phyloP scores from a whole-genome alignment of 106 monocot genomes.

The Gastrodia elata region DNA sequence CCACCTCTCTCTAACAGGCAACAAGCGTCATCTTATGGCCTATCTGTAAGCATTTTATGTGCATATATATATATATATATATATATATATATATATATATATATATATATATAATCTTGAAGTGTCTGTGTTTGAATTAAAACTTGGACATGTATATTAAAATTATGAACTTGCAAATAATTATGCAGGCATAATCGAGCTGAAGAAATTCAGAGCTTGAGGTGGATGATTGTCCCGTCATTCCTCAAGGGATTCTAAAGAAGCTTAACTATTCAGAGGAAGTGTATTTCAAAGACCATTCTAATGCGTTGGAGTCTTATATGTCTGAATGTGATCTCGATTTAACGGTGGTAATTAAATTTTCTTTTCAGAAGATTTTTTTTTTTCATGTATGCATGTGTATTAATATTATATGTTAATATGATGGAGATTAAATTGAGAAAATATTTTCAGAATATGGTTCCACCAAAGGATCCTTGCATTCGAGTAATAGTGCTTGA shows the following conservation, averaged over 20 bases:
- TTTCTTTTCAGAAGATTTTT: not conserved
- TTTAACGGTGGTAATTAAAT: conserved; percentile 69
- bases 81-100: too few species aligned
- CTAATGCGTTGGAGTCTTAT: conserved; percentile 71
- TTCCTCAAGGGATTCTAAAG: conserved; percentile 85
- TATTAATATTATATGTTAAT: too few species aligned
- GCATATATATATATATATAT: too few species aligned
- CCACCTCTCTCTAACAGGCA: conserved; percentile 72
- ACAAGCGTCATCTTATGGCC: conserved; percentile 92
- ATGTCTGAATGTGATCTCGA: conserved; percentile 85
- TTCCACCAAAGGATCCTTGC: conserved; percentile 97
- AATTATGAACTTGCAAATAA: not conserved
- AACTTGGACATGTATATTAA: not conserved
- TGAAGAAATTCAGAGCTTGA: conserved; percentile 69
- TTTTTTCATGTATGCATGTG: too few species aligned
- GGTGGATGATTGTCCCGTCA: conserved; percentile 73
- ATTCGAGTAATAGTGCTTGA: conserved; percentile 76
- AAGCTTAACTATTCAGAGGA: conserved; percentile 74
- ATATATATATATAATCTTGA: too few species aligned
- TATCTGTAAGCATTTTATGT: conserved; percentile 48
- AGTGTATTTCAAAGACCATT: conserved; percentile 86
- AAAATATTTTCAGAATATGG: conserved; percentile 55
- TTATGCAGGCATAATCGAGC: conserved; percentile 74
- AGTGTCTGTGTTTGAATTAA: not conserved
- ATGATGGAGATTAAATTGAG: not conserved